Evolutionary conservation across 1,284 basidiomycete genomes (phyloP), one percentile per base, ranked within the genome.

Genomic region (Trametes versicolor): DNA sequence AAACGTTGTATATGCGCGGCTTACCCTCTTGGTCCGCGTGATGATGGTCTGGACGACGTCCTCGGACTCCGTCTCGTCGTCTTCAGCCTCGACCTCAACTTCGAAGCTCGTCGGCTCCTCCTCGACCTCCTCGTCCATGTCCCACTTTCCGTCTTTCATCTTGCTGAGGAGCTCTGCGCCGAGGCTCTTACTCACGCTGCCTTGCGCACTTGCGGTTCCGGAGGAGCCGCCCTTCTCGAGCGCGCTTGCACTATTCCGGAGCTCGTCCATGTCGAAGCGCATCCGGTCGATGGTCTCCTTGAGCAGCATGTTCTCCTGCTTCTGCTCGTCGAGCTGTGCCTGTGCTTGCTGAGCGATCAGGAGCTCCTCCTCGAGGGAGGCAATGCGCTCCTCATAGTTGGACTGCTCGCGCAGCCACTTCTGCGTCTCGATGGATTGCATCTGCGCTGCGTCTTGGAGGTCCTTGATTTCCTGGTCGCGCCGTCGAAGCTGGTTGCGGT

Each of bases 271-370:
- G 72, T 97, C 95, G 70, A 90, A 95, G 37, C 93, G 84, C 85
- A 97, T 88, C 37, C 95, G 86, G 75, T 97, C 95, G 70, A 97
- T 97, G 0, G 95, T 97, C 81, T 97, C 95, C 75, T 96, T 96
- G 66, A 97, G 83, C 74, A 93, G 80, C 68, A 96, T 74, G 72
- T 97, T 97, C 82, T 97, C 94, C 72, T 94, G 92, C 79, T 96
- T 96, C 80, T 97, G 95, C 70, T 91, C 91, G 62, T 96, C 93
- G 39, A 97, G 84, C 64, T 89, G 85, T 0, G 81, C 82, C 60
- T 93, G 88, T 0, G 91, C 88, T 67, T 88, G 85, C 52, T 91
- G 87, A 1, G 93, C 92, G 21, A 86, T 71, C 1, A 74, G 75
- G 2, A 97, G 82, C 65, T 96, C 93, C 7, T 76, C 71, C 71